A percentile compares a stretch with the other conserved stretches of the same genome.
These are phyloP conservation scores for Avena eriantha DNA, from an alignment of 176 grass and related monocot species.

Conservation along the genomic window DNA sequence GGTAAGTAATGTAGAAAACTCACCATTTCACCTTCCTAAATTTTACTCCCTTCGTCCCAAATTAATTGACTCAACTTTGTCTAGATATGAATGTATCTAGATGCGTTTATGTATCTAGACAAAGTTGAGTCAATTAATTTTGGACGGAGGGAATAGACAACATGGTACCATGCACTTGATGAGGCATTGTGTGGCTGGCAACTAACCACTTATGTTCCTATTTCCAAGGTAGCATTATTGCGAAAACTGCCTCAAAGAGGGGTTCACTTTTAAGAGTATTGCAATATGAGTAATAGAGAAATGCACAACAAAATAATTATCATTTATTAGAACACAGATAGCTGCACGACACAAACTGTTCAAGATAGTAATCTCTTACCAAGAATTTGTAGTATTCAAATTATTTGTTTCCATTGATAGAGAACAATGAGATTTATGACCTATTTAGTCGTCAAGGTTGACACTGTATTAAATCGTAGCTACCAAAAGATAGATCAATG, in stretches of 20 bases:
- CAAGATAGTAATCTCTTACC: neutral
- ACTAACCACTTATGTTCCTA: slow-evolving; percentile 4
- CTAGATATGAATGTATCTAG: too few relatives aligned
- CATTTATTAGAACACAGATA: slow-evolving; percentile 9
- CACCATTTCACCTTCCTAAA: slow-evolving; percentile 30
- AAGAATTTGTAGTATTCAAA: slow-evolving; percentile 14
- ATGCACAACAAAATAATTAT: neutral
- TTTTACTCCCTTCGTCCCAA: neutral
- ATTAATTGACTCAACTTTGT: too few relatives aligned
- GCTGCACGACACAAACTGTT: neutral
- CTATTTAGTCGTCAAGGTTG: neutral
- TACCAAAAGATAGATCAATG: neutral
- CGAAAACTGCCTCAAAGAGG: neutral
- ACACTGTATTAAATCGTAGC: slow-evolving; percentile 15
- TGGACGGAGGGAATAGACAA: neutral
- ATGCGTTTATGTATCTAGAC: too few relatives aligned
- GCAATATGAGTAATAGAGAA: slow-evolving; percentile 15
- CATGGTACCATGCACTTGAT: neutral
- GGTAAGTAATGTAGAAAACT: neutral
- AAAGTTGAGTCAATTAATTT: too few relatives aligned
- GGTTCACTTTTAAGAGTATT: neutral
- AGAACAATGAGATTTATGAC: slow-evolving; percentile 21
- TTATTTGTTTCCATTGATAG: slow-evolving; percentile 14
- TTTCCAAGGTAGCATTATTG: neutral
- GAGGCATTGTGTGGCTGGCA: neutral